These are phyloP conservation scores for Stygiomarasmius scandens DNA, from an alignment of 1,284 basidiomycete genomes.

Conservation along the genomic window DNA sequence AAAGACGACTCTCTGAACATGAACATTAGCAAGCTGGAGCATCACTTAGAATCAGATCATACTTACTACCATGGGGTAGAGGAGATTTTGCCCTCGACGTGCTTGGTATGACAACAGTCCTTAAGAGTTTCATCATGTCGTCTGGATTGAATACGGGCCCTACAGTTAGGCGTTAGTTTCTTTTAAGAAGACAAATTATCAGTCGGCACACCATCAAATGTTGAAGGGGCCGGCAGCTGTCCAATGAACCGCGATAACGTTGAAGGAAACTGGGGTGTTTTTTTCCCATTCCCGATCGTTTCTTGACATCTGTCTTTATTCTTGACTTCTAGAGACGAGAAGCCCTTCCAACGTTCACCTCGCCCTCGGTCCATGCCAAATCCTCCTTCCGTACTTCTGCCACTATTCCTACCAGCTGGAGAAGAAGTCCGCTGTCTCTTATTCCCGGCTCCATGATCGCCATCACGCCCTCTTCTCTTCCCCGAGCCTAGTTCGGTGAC, in stretches of 20 bases:
- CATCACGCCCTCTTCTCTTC: conserved; percentile 25
- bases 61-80: conserved; percentile 37
- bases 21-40: too few species aligned
- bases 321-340: not conserved
- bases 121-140: conserved; percentile 81
- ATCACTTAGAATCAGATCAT: conserved; percentile 5
- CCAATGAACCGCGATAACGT: conserved; percentile 82
- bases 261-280: conserved; percentile 58
- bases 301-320: conserved; percentile 29
- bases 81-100: conserved; percentile 48
- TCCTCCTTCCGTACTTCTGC: conserved; percentile 32
- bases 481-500: conserved; percentile 43
- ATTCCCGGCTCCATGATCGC: conserved; percentile 5
- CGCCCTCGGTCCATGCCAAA: conserved; percentile 14
- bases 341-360: conserved; percentile 44
- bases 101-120: conserved; percentile 76
- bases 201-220: conserved; percentile 80
- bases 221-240: conserved; percentile 66
- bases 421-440: conserved; percentile 16
- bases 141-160: conserved; percentile 87
- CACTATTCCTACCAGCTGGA: conserved; percentile 25
- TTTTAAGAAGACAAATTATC: conserved; percentile 16
- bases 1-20: too few species aligned
- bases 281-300: conserved; percentile 55
- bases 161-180: conserved; percentile 32